Evolutionary conservation across 129 eudicot genomes (phyloP), one percentile per base, ranked within the genome.

Genomic region (Cynara cardunculus): DNA sequence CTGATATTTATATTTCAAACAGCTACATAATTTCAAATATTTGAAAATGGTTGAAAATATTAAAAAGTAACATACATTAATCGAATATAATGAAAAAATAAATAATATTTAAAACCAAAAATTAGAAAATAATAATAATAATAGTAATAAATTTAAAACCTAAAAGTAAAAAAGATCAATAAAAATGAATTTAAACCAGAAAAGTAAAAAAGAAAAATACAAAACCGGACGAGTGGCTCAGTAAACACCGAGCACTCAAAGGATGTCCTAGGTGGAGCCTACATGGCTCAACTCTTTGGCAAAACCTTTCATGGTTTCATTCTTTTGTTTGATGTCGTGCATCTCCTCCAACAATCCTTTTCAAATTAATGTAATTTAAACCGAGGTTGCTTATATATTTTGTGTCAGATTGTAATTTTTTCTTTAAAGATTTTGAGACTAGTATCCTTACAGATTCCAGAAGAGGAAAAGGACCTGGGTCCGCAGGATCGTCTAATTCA

Each of bases 401-500:
- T 69, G 1, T 13, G 73, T 28, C n/a, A 69, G 8, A 27, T 69
- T 12, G 2, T 69, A 2, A 7, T 65, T 41, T 31, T 4, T 12
- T 74, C 31, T 73, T 14, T 7, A 13, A 67, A 72, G 44, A 27
- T 59, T 56, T 76, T 35, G 34, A 82, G 28, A 25, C 30, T 26
- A 49, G 28, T 68, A 49, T 75, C n/a, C 3, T 78, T 73, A 66
- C 91, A 93, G 98, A 88, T 91, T 80, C 97, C 98, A 7, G 98
- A 93, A 76, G 98, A 93, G 87, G 97, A 93, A 86, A 91, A 89
- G 78, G 89, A 88, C 65, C 83, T 93, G 64, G 97, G 92, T 27
- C 88, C 94, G 25, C 86, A 82, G 74, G 97, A 89, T 85, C 89
- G 94, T 39, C 84, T 93, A 64, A 93, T 93, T 85, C 97, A 91